Base-by-base conservation (phyloP, 2,329 filamentous ascomycete genomes). In the Eutypa lata region DNA sequence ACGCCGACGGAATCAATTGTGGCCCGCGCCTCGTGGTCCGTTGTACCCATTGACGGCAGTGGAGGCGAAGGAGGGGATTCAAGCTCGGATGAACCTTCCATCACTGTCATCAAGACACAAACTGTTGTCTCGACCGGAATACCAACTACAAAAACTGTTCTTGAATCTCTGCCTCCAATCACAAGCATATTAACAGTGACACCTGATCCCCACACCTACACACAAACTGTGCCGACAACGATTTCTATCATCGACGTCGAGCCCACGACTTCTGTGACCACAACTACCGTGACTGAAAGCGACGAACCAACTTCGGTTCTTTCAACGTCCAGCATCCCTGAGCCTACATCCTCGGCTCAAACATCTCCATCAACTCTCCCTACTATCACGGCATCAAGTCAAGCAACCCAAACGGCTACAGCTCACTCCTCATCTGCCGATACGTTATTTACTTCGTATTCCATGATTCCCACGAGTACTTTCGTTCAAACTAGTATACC, bases 21-120 rank as follows among this genome's bases (percentile, higher is more conserved):
- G 16, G 58, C 70, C 18, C 64, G 69, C 40, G 68, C 70, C 35
- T 72, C 68, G 2, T 73, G 71, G 49, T 72, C 71, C 10, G 68
- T 73, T 2, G 69, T 73, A 24, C 67, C 70, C 7, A 71, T 73
- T 52, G 65, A 71, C 45, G 70, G 69, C 37, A 62, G 66, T 43
- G 55, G 50, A 35, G 48, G 45, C 19, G 48, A 50, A 19, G 48
- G 49, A 21, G 56, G 54, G 19, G 52, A 38, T 44, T 55, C 54
- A 8, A 49, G 53, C 42, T 48, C 50, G 19, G 55, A 59, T 18
- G 55, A 53, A 26, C 53, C 59, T 31, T 53, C 50, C 4, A 65
- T 72, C 43, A 73, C 71, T 1, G 63, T 71, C 16, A 60, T 68
- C 40, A 57, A 70, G 59, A 73, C 22, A 11, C 42, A 45, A 21